Conservation (phyloP, 1,284 basidiomycete species). For the Pulveroboletus sp. region DNA sequence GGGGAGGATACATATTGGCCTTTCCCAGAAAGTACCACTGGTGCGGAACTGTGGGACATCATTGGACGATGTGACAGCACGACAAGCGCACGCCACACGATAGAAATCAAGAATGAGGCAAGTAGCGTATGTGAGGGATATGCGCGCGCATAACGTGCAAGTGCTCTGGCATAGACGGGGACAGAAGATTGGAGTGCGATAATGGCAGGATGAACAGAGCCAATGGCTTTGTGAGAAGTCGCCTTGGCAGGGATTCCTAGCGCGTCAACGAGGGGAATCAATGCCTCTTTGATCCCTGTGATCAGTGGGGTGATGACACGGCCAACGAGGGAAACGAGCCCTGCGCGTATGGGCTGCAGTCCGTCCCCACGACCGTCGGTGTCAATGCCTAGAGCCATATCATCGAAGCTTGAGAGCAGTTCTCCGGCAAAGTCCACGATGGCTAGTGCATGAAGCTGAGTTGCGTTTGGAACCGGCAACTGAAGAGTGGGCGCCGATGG, state of each 20-base stretch:
- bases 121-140: slow-evolving; percentile 56
- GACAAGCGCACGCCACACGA: slow-evolving; percentile 71
- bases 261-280: slow-evolving; percentile 60
- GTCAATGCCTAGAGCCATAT: slow-evolving; percentile 59
- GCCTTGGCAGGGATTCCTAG: slow-evolving; percentile 50
- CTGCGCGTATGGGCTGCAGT: slow-evolving; percentile 63
- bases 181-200: slow-evolving; percentile 54
- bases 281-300: slow-evolving; percentile 57
- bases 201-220: slow-evolving; percentile 58
- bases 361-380: slow-evolving; percentile 64
- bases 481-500: slow-evolving; percentile 53
- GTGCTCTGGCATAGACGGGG: slow-evolving; percentile 59
- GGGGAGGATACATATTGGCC: slow-evolving; percentile 40
- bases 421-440: slow-evolving; percentile 70
- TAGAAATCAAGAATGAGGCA: slow-evolving; percentile 68
- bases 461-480: slow-evolving; percentile 56
- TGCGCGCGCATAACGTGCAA: slow-evolving; percentile 57
- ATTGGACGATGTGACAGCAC: slow-evolving; percentile 62
- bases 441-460: slow-evolving; percentile 68
- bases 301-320: slow-evolving; percentile 67
- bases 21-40: slow-evolving; percentile 37
- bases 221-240: slow-evolving; percentile 44
- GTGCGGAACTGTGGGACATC: slow-evolving; percentile 36
- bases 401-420: slow-evolving; percentile 67
- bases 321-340: slow-evolving; percentile 63